Base-by-base conservation (phyloP, 148 eudicot genomes). In the Oxyria digyna region DNA sequence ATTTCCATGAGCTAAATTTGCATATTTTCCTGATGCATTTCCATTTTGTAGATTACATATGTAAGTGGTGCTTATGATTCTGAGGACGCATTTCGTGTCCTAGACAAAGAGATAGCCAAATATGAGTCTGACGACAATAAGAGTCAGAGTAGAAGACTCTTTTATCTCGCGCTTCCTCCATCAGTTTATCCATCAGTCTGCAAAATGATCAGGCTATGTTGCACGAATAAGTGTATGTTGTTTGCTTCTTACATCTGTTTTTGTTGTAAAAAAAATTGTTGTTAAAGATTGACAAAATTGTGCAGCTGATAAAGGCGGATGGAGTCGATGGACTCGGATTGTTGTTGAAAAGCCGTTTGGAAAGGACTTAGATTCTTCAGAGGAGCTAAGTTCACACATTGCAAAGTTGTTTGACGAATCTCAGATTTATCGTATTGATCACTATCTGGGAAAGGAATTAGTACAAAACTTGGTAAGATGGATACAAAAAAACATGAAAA, bases 321-420 rank as follows among this genome's bases (percentile, higher is more conserved):
- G 99, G 99, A 87, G 96, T 68, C 87, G 99, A 72, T 94, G 99
- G 99, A 87, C 97, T 68, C 87, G 97, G n/a, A 81, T 91, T 70
- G 85, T 94, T 72, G 96, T 91, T 62, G 99, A 94, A 80, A 94
- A 94, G 87, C 97, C 97, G 40, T 94, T 94, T 74, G 99, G 99
- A 32, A 94, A 72, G 79, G 99, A 91, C 81, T 78, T 88, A 72
- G 85, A 78, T 49, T 88, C 99, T 48, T 83, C 99, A 35, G 99
- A 94, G 78, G 71, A 85, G 77, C 89, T 94, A 27, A 90, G 99
- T 80, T 59, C 87, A 21, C 96, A 91, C 73, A 94, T 94, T 65
- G 97, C 97, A 45, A 82, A 87, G 83, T 54, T 94, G 76, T 94
- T 94, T 81, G 85, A 88, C 38, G 99, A 94, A 73, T 82, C 96